Evolutionary conservation across 768 basidiomycete species (phyloP).

Genomic region (Panellus pusillus): DNA sequence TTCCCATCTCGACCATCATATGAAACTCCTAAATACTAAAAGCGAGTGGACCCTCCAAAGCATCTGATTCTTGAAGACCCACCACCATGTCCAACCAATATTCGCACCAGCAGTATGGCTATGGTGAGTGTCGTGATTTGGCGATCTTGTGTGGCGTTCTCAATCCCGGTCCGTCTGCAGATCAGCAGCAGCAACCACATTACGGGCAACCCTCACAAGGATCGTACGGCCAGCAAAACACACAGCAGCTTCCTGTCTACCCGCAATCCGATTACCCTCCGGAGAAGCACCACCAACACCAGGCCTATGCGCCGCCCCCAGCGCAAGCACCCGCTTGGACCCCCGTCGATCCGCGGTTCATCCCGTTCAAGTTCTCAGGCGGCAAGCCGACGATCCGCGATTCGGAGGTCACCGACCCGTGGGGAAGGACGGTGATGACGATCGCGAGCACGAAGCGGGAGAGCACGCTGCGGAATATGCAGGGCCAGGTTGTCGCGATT

Average conservation of each 20-base stretch:
- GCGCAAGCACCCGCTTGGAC: background rate
- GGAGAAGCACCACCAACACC: background rate
- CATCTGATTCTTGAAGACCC: background rate
- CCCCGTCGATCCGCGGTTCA: background rate
- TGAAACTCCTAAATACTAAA: too few relatives aligned
- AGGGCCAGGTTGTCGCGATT: conserved; percentile 1
- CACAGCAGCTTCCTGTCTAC: background rate
- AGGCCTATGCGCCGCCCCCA: background rate
- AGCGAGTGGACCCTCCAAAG: background rate
- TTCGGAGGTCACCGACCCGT: conserved; percentile 9
- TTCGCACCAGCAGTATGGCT: conserved; percentile 1
- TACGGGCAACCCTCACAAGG: background rate
- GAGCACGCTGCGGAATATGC: conserved; percentile 9
- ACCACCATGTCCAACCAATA: conserved; percentile 3
- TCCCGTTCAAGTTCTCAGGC: conserved; percentile 12
- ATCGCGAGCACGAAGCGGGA: conserved; percentile 13
- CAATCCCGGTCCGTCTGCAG: background rate
- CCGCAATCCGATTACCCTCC: background rate
- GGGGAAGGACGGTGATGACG: conserved; percentile 8
- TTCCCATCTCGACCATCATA: background rate
- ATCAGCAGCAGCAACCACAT: background rate
- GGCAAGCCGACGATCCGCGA: conserved; percentile 11
- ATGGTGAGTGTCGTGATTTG: background rate
- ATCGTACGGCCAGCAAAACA: background rate
- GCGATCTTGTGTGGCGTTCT: background rate